A percentile compares a stretch with the other conserved stretches of the same genome.
Conservation (phyloP, 208 protist genomes). For the Leptomonas seymouri region DNA sequence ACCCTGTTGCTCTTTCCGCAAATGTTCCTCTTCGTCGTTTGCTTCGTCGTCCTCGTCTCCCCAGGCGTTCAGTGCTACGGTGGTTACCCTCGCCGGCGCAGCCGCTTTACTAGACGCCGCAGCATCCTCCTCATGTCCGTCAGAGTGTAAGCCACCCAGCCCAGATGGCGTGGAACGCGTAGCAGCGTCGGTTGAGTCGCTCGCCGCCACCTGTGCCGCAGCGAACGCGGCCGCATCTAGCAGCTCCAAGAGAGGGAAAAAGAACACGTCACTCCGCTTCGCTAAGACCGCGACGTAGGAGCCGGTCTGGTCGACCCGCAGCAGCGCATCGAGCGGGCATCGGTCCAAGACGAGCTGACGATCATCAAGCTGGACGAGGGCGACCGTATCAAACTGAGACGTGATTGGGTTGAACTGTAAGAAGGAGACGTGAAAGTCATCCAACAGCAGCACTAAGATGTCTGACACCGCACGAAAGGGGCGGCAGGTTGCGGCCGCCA, state of each 20-base stretch:
- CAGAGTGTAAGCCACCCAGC: background rate
- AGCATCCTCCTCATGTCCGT: conserved; percentile 10
- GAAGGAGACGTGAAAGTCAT: conserved; percentile 88
- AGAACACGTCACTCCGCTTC: conserved; percentile 69
- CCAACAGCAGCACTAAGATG: conserved; percentile 74
- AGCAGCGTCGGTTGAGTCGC: conserved; percentile 7
- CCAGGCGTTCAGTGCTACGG: conserved; percentile 68
- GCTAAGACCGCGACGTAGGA: conserved; percentile 68
- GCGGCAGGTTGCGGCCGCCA: conserved; percentile 53
- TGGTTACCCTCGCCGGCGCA: conserved; percentile 14
- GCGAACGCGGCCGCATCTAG: conserved; percentile 11
- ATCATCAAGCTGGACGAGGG: conserved; percentile 84
- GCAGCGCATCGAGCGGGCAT: conserved; percentile 52
- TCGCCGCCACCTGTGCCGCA: background rate
- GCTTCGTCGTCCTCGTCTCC: conserved; percentile 85
- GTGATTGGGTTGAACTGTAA: conserved; percentile 67
- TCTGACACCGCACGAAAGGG: conserved; percentile 59
- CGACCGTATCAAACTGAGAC: conserved; percentile 68
- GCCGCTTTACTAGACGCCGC: background rate
- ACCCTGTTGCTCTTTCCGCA: background rate
- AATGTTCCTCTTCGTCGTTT: conserved; percentile 23
- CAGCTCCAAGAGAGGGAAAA: conserved; percentile 61
- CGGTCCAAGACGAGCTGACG: conserved; percentile 48
- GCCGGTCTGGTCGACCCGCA: conserved; percentile 75
- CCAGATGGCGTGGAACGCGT: background rate